Conservation (phyloP, 495 filamentous ascomycete genomes). For the Penicillium steckii region DNA sequence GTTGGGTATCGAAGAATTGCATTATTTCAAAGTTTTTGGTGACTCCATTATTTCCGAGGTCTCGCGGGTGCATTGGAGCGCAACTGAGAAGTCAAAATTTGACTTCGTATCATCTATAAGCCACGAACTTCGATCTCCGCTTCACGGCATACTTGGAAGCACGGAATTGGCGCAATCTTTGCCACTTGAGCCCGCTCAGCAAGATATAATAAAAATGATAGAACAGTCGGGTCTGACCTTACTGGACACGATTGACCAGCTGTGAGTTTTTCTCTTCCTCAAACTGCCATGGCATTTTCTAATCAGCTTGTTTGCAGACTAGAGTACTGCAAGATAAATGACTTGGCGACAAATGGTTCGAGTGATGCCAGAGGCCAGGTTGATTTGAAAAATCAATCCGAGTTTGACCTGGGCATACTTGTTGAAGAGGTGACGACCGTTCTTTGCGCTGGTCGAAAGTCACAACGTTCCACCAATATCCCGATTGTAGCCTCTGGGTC, state of each 20-base stretch:
- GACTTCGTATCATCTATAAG: constrained; percentile 72
- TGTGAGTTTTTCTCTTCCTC: constrained; percentile 14
- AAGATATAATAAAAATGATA: constrained; percentile 60
- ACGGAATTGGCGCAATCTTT: constrained; percentile 63
- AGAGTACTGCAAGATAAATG: constrained; percentile 59
- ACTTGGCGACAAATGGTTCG: constrained; percentile 15
- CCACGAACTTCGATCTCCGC: constrained; percentile 69
- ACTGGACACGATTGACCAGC: constrained; percentile 68
- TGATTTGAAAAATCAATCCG: constrained; percentile 15
- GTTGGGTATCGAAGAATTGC: constrained; percentile 45
- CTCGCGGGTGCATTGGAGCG: constrained; percentile 46
- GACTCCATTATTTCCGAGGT: constrained; percentile 62
- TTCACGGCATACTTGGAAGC: constrained; percentile 67
- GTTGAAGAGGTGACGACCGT: constrained; percentile 60
- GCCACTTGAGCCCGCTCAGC: constrained; percentile 48
- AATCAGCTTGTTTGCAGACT: constrained; percentile 17
- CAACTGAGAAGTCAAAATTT: constrained; percentile 57
- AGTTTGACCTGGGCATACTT: constrained; percentile 46
- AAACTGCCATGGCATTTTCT: background rate
- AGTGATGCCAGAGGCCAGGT: background rate
- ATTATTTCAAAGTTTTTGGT: constrained; percentile 56
- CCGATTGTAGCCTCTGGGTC: background rate
- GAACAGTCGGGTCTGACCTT: constrained; percentile 64
- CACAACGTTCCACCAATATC: background rate
- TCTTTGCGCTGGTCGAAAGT: constrained; percentile 49